These are phyloP conservation scores for Colletotrichum caudatum DNA, from an alignment of 2,329 filamentous ascomycete genomes.

Conservation along the genomic window DNA sequence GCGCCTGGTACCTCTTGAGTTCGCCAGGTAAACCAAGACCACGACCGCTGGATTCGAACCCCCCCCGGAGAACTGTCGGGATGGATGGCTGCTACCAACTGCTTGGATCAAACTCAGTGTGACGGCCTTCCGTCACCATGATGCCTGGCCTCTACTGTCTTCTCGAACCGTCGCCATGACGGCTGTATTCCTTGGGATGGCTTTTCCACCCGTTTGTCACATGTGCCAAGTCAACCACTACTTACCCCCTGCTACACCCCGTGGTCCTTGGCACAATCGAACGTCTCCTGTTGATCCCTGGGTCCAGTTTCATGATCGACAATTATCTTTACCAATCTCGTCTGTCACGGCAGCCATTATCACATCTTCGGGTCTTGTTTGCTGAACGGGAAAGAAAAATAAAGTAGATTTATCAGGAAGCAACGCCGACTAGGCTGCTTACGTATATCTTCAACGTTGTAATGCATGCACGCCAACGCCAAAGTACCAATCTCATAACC, in stretches of 20 bases:
- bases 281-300: neutral
- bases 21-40: neutral
- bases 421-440: neutral
- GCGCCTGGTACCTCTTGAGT: too few species aligned
- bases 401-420: neutral
- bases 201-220: neutral
- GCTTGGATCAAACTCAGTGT: neutral
- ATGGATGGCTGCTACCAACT: neutral
- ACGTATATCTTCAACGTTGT: neutral
- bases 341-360: neutral
- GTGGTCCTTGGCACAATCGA: neutral
- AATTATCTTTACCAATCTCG: neutral
- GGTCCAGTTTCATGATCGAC: neutral
- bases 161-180: neutral
- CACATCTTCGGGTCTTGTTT: neutral
- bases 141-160: too few species aligned
- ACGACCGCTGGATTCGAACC: too few species aligned
- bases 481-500: neutral
- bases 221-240: neutral
- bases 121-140: neutral
- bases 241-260: neutral
- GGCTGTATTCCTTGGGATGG: neutral
- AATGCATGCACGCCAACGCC: neutral
- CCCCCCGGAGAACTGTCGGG: neutral
- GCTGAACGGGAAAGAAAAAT: too few species aligned